A percentile compares a stretch with the other conserved stretches of the same genome.
Evolutionary conservation across 306 rosid genomes (phyloP).

Genomic region (Arachis hypogaea): DNA sequence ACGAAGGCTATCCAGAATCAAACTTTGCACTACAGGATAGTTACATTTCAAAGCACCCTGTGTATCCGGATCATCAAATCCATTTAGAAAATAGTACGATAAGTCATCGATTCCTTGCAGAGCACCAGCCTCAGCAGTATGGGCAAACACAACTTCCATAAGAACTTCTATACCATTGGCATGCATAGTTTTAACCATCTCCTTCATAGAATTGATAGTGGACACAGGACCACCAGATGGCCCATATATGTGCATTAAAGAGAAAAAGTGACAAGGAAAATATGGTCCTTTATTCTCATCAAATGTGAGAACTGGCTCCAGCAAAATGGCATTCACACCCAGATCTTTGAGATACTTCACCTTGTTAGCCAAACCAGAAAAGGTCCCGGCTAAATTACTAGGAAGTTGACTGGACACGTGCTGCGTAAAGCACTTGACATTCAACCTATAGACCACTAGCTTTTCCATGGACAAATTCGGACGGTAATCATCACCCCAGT

Average conservation of each 20-base stretch:
- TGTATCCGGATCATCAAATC: constrained; percentile 43
- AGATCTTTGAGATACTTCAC: constrained; percentile 74
- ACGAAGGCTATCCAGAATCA: constrained; percentile 80
- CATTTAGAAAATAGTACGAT: constrained; percentile 58
- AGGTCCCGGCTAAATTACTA: constrained; percentile 72
- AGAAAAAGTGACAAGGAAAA: constrained; percentile 84
- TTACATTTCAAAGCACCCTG: constrained; percentile 70
- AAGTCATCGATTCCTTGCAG: constrained; percentile 76
- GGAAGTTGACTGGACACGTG: constrained; percentile 71
- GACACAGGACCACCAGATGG: constrained; percentile 68
- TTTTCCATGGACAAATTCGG: constrained; percentile 64
- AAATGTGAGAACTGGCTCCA: constrained; percentile 81
- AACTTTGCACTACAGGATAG: constrained; percentile 73
- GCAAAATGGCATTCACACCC: constrained; percentile 76
- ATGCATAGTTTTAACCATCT: constrained; percentile 83
- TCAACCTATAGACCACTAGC: constrained; percentile 72
- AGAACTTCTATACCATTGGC: constrained; percentile 85
- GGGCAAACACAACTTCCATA: constrained; percentile 87
- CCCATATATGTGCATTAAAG: constrained; percentile 62
- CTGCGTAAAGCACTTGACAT: constrained; percentile 63
- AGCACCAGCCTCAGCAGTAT: constrained; percentile 65
- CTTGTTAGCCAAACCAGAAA: constrained; percentile 75
- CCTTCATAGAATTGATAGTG: constrained; percentile 69
- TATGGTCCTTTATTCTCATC: constrained; percentile 79
- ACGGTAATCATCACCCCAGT: constrained; percentile 65